Conservation (phyloP, 2,329 filamentous ascomycete species). For the Pestalotiopsis sp. region DNA sequence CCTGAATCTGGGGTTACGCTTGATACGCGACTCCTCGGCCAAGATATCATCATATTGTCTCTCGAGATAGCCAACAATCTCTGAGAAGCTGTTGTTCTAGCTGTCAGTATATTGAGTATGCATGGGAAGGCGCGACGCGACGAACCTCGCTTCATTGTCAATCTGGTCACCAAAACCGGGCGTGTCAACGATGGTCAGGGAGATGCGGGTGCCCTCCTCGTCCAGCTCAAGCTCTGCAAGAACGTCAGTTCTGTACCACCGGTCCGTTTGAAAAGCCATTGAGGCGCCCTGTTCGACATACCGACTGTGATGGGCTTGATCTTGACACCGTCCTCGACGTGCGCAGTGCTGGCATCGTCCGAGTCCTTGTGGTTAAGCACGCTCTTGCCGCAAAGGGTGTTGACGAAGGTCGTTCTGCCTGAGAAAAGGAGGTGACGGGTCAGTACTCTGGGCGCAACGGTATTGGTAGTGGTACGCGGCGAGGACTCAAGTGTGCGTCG, state of each 20-base stretch:
- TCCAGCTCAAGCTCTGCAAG: conserved; percentile 85
- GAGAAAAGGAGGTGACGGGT: conserved; percentile 20
- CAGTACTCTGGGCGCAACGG: conserved; percentile 12
- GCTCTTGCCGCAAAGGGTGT: conserved; percentile 95
- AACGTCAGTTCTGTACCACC: conserved; percentile 23
- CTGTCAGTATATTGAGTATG: conserved; percentile 10
- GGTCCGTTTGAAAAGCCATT: conserved; percentile 2
- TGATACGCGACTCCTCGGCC: conserved; percentile 98
- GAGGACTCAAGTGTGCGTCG: conserved; percentile 75
- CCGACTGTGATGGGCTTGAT: conserved; percentile 98
- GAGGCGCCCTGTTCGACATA: conserved; percentile 48
- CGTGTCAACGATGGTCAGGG: conserved; percentile 96
- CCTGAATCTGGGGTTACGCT: conserved; percentile 99
- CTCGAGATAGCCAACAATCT: conserved; percentile 98
- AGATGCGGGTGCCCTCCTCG: conserved; percentile 97
- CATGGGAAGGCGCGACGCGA: conserved; percentile 13
- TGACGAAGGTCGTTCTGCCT: conserved; percentile 99
- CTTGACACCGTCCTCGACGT: conserved; percentile 94
- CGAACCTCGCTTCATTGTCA: conserved; percentile 95
- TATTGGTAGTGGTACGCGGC: background rate
- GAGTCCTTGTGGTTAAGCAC: conserved; percentile 91
- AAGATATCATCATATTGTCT: conserved; percentile 99
- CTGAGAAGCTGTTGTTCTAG: conserved; percentile 72
- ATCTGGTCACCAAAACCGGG: conserved; percentile 98
- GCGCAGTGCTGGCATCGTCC: conserved; percentile 85